Percentiles rank a stretch among this genome's conserved stretches.
phyloP scores from a whole-genome alignment of 208 protist genomes.

The Phytomonas francai region DNA sequence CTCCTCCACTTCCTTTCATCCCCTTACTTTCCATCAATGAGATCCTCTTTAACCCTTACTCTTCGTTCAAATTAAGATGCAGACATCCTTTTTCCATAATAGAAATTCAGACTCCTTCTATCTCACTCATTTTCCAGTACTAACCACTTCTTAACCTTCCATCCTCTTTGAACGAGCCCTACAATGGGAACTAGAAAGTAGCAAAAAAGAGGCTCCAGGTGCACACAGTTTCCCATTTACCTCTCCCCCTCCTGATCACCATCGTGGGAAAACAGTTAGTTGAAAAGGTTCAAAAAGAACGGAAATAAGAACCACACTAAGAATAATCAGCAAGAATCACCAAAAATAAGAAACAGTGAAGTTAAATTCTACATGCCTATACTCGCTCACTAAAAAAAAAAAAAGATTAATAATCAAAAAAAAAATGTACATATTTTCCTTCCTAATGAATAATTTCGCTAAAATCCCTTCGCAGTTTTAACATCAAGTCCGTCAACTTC shows the following conservation, averaged over 20 bases:
- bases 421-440: background rate
- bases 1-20: background rate
- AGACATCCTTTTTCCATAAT: background rate
- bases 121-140: background rate
- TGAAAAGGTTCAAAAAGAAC: constrained; percentile 15
- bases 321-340: background rate
- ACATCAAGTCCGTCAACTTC: constrained; percentile 71
- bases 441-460: background rate
- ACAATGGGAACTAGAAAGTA: background rate
- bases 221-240: background rate
- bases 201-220: background rate
- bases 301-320: background rate
- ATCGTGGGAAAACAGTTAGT: background rate
- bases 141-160: background rate
- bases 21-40: background rate
- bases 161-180: background rate
- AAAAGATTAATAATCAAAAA: constrained; percentile 5
- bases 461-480: constrained; percentile 82
- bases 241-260: background rate
- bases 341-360: background rate
- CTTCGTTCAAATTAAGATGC: background rate
- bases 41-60: background rate
- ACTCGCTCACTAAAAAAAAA: background rate
- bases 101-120: background rate
- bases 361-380: constrained; percentile 1